Evolutionary conservation across 345 rosid species (phyloP), one percentile per base, ranked within the genome.

Genomic region (Mallotus nudiflorus): DNA sequence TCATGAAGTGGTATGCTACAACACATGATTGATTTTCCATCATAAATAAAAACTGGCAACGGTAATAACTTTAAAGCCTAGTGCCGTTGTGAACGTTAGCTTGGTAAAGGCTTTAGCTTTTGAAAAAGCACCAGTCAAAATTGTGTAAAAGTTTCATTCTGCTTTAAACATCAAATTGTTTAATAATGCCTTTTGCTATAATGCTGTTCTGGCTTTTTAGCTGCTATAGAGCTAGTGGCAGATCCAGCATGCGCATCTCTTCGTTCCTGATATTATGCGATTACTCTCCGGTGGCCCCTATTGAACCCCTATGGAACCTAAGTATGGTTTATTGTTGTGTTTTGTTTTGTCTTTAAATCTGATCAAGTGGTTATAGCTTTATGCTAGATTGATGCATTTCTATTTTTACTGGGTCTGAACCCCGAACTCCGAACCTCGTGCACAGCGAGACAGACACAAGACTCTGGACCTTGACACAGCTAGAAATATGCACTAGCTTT

Each of bases 61-160:
- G 68, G 75, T 71, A 19, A 63, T 22, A 14, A 40, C 18, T 39
- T 12, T 31, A 54, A 62, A 39, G 31, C 29, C 20, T 18, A 18
- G 25, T 18, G 4, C 35, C 50, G n/a, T n/a, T n/a, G 6, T 46
- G 45, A 59, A 46, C 56, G 63, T 28, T 56, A 13, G 60, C 45
- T 40, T 11, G 25, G 7, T 53, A 63, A 63, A 72, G 44, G 64
- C 16, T 73, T 66, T n/a, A 35, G 61, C 72, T 40, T 74, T 74
- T 67, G n/a, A 25, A 74, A 68, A 62, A 68, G 69, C 45, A 74
- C 13, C 24, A 51, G 67, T 51, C 77, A 60, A 48, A n/a, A 20
- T 50, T 39, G 33, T 54, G 40, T 9, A n/a, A 63, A 64, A 22
- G 74, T 52, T 52, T 10, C 50, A 22, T 1, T 42, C 4, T 67